These are phyloP conservation scores for Sisymbrium irio DNA, from an alignment of 345 rosid genomes.

Conservation along the genomic window DNA sequence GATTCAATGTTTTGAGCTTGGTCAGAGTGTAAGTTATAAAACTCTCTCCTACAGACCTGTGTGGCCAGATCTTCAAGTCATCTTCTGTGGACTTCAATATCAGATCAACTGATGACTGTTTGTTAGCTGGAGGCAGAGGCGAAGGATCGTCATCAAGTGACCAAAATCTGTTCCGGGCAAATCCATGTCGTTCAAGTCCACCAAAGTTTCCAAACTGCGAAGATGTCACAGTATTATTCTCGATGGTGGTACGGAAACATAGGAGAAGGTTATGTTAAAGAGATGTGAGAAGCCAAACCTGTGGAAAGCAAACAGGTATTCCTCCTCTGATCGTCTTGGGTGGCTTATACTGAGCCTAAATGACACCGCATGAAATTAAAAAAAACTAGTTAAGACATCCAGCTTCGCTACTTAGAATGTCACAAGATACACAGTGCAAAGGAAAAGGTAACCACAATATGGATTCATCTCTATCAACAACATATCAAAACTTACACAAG, in stretches of 20 bases:
- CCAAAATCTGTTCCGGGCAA: constrained; percentile 84
- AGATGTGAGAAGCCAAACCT: constrained; percentile 52
- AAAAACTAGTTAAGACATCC: neutral
- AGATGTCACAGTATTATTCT: neutral
- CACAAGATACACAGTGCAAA: neutral
- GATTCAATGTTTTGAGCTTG: neutral
- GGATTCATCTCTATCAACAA: neutral
- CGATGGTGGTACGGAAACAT: constrained; percentile 1
- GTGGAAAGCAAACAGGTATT: constrained; percentile 85
- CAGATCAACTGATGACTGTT: constrained; percentile 75
- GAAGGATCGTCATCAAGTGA: constrained; percentile 74
- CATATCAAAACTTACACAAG: neutral
- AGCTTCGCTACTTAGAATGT: neutral
- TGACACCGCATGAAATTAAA: constrained; percentile 5
- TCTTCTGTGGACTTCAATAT: constrained; percentile 73
- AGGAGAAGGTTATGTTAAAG: constrained; percentile 13
- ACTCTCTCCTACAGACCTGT: constrained; percentile 47
- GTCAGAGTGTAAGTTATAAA: neutral
- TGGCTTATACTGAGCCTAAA: constrained; percentile 66
- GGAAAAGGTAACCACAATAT: neutral
- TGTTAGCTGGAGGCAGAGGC: constrained; percentile 69
- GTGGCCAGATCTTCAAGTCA: constrained; percentile 83
- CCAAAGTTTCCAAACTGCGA: constrained; percentile 81
- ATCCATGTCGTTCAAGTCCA: constrained; percentile 81
- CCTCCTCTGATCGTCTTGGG: constrained; percentile 86